Conservation (phyloP, 148 eudicot species). For the Amaranthus hypochondriacus region DNA sequence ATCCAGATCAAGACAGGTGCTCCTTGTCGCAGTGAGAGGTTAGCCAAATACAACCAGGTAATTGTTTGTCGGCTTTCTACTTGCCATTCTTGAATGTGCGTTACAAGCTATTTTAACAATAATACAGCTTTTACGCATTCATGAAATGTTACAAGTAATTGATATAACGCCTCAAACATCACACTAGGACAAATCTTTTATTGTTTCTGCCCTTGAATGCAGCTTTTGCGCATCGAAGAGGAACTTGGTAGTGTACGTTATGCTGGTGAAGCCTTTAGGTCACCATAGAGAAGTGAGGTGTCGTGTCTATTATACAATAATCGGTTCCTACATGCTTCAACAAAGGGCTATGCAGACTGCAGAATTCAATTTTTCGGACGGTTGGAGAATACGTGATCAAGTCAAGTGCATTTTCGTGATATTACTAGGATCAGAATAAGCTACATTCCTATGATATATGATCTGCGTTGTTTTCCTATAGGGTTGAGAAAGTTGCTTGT, state of each 20-base stretch:
- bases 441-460: not conserved
- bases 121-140: not conserved
- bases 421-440: constrained; percentile 4
- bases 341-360: not conserved
- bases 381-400: not conserved
- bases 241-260: constrained; percentile 92
- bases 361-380: not conserved
- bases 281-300: constrained; percentile 32
- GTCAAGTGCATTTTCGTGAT: not conserved
- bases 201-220: constrained; percentile 22
- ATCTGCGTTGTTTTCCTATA: not conserved
- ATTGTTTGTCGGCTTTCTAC: constrained; percentile 2
- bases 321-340: not conserved
- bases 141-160: not conserved
- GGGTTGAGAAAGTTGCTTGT: not conserved
- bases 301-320: not conserved
- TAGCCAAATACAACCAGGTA: constrained; percentile 99
- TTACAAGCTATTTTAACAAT: not conserved
- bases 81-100: not conserved
- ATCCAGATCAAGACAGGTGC: constrained; percentile 95
- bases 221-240: constrained; percentile 98
- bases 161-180: not conserved
- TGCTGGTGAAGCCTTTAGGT: constrained; percentile 95
- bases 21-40: constrained; percentile 97
- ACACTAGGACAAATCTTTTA: not conserved